Evolutionary conservation across 495 filamentous ascomycete genomes (phyloP).

Genomic region (Sphaerosporella brunnea): DNA sequence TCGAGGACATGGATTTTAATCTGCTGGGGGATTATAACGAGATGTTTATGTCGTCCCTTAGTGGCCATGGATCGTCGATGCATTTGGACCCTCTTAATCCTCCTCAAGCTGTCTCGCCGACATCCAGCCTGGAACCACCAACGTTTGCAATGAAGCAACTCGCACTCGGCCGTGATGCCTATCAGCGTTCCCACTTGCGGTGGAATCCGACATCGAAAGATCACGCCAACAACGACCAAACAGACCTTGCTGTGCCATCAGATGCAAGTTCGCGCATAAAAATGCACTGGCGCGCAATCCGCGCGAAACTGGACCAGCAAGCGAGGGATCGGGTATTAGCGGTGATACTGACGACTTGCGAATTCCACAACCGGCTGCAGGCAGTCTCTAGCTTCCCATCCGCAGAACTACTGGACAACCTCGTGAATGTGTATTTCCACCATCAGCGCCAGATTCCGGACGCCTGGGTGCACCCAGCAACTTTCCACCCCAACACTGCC

Average conservation of each 20-base stretch:
- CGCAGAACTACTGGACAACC: constrained; percentile 38
- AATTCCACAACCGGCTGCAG: constrained; percentile 30
- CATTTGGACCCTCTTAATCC: too few species aligned
- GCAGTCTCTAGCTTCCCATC: constrained; percentile 45
- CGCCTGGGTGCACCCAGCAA: constrained; percentile 41
- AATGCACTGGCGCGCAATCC: constrained; percentile 26
- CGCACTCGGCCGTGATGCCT: not conserved
- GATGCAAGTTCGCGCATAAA: constrained; percentile 28
- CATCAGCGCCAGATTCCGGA: constrained; percentile 34
- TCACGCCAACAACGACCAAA: constrained; percentile 11
- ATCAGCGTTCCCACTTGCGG: not conserved
- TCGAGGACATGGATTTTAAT: constrained; percentile 43
- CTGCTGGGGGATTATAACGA: constrained; percentile 40
- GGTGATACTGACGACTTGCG: constrained; percentile 37
- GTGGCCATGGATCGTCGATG: too few species aligned
- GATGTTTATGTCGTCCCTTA: too few species aligned
- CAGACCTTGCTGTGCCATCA: constrained; percentile 24
- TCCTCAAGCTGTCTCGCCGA: too few species aligned
- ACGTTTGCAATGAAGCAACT: not conserved
- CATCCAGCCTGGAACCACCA: too few species aligned
- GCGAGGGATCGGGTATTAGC: constrained; percentile 41
- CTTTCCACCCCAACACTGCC: constrained; percentile 34
- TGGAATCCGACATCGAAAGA: constrained; percentile 1
- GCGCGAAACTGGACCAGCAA: constrained; percentile 31
- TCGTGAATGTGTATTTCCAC: constrained; percentile 43